These are phyloP conservation scores for Tuber calosporum DNA, from an alignment of 495 filamentous ascomycete genomes.

Conservation along the genomic window DNA sequence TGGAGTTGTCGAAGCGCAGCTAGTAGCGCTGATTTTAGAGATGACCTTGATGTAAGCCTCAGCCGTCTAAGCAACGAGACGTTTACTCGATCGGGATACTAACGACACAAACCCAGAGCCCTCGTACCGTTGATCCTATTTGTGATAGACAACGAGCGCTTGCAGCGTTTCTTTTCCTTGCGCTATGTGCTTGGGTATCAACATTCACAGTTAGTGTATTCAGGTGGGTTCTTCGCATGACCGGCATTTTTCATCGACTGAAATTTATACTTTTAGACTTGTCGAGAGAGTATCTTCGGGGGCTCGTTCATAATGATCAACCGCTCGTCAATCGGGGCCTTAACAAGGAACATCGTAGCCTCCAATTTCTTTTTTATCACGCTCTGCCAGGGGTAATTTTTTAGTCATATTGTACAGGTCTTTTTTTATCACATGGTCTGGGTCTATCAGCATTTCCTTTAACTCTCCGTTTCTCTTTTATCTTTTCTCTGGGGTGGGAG, in stretches of 20 bases:
- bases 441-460: constrained; percentile 10
- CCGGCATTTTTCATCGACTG: constrained; percentile 15
- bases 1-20: constrained; percentile 51
- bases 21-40: constrained; percentile 27
- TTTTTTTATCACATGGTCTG: constrained; percentile 16
- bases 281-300: constrained; percentile 57
- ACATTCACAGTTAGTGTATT: constrained; percentile 87
- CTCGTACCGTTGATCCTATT: constrained; percentile 48
- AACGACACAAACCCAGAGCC: constrained; percentile 18
- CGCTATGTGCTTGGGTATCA: constrained; percentile 77
- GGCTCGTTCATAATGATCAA: constrained; percentile 24
- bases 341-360: neutral
- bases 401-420: constrained; percentile 17
- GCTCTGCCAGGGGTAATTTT: constrained; percentile 10
- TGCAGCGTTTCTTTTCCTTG: constrained; percentile 71
- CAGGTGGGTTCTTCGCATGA: constrained; percentile 49
- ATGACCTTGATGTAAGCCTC: constrained; percentile 30
- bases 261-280: constrained; percentile 46
- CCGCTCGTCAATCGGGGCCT: constrained; percentile 5
- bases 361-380: constrained; percentile 11
- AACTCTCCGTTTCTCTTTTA: constrained; percentile 1
- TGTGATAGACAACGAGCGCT: constrained; percentile 68
- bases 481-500: constrained; percentile 14
- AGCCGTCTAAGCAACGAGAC: neutral
- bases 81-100: constrained; percentile 13